Base-by-base conservation (phyloP, 345 rosid species). In the Garcia nutans region DNA sequence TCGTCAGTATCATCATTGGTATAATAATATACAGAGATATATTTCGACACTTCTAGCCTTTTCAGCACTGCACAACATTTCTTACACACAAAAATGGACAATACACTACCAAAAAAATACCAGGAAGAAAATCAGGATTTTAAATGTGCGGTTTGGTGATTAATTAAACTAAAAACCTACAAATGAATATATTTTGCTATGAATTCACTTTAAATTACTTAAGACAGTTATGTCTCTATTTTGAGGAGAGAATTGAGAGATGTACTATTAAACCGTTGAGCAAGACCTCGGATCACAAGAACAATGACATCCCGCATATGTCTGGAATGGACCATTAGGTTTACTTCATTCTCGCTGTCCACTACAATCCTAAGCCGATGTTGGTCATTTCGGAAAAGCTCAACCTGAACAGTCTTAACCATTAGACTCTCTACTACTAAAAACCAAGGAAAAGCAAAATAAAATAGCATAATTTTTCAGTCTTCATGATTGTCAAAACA, bases 231-330 rank as follows among this genome's bases (percentile, higher is more conserved):
- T 72, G 90, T 82, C 74, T 86, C 97, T 73, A 90, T 91, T 81
- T 91, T 96, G 56, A 96, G 98, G 19, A 93, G 94, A 42, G 97
- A 88, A 85, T 93, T 92, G 82, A 96, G 96, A 66, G 99, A 96
- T 58, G 97, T 96, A 84, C 97, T 95, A 75, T 95, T 95, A 84
- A 95, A 95, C 42, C 94, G 84, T 82, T 93, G 99, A 37, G 98
- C 99, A 79, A 95, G 85, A 74, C 98, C 97, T 13, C 97, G 93
- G 55, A 93, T 90, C 59, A 89, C 94, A 45, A 93, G 97, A 54
- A 89, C 97, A 19, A 88, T 81, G 31, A 93, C 86, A 78, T 95
- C 97, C 2, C 97, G 83, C 74, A 86, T 76, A 81, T 95, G 94
- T 72, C 92, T 88, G 20, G 99, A 93, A 66, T 87, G 93, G 69